A percentile compares a stretch with the other conserved stretches of the same genome.
Conservation (phyloP, 2,329 filamentous ascomycete species). For the Delphinella strobiligena region DNA sequence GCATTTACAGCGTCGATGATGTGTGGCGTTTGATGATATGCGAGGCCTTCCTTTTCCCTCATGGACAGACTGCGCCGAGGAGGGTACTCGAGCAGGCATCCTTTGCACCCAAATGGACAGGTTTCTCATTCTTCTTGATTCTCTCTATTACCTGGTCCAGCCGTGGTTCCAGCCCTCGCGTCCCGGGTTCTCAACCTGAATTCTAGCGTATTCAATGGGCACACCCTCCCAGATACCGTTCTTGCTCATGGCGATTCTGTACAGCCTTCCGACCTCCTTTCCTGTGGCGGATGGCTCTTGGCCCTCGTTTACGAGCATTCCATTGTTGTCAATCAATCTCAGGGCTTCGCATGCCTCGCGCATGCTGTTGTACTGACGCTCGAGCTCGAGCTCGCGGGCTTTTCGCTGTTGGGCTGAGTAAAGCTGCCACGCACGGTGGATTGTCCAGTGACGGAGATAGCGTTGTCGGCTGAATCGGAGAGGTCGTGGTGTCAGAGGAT, state of each 20-base stretch:
- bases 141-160: constrained; percentile 54
- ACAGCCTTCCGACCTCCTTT: constrained; percentile 61
- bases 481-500: constrained; percentile 59
- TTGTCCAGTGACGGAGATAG: constrained; percentile 92
- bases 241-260: constrained; percentile 83
- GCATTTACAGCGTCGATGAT: too few species aligned
- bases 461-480: constrained; percentile 82
- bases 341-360: constrained; percentile 75
- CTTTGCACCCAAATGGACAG: too few species aligned
- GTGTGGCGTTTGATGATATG: too few species aligned
- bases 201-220: constrained; percentile 82
- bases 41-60: too few species aligned
- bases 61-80: too few species aligned
- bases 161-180: constrained; percentile 81
- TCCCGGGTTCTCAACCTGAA: constrained; percentile 72
- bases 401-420: constrained; percentile 58
- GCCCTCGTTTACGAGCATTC: constrained; percentile 22
- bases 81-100: too few species aligned
- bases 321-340: constrained; percentile 36
- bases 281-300: constrained; percentile 18
- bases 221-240: constrained; percentile 69
- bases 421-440: constrained; percentile 89
- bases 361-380: constrained; percentile 75
- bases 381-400: constrained; percentile 55
- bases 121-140: not conserved